Percentiles rank a stretch among this genome's conserved stretches.
Conservation (phyloP, 345 rosid species). For the Eucalyptus curtisii region DNA sequence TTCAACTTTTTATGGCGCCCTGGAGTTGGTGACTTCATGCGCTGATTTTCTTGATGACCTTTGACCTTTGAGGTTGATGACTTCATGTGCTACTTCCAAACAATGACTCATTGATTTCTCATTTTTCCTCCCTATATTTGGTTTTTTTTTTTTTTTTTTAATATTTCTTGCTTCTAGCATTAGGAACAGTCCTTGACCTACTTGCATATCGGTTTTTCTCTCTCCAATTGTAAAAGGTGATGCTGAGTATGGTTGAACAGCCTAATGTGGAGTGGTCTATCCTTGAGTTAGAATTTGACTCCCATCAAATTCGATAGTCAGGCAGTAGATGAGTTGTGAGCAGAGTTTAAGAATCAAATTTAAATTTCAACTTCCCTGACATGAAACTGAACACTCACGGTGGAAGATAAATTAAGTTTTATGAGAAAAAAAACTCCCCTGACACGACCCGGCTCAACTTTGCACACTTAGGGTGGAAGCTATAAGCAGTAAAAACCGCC, state of each 20-base stretch:
- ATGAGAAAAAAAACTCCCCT: background rate
- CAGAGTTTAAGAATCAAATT: background rate
- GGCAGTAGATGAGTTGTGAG: background rate
- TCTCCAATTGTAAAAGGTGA: background rate
- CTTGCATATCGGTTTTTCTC: background rate
- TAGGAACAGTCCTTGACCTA: background rate
- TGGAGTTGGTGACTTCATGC: background rate
- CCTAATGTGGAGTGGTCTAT: background rate
- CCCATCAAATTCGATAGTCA: background rate
- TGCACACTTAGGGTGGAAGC: background rate
- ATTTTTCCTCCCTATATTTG: background rate
- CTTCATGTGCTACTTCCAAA: background rate
- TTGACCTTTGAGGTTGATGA: background rate
- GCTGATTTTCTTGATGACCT: background rate
- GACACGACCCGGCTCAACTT: background rate
- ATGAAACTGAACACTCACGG: background rate
- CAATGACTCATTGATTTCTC: background rate
- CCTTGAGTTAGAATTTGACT: background rate
- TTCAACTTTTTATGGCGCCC: background rate
- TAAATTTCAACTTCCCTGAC: background rate
- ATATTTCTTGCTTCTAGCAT: background rate
- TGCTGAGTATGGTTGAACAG: background rate
- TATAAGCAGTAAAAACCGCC: background rate
- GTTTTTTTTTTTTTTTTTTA: background rate
- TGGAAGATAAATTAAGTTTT: background rate